Conservation (phyloP, 2,329 filamentous ascomycete species). For the Claviceps arundinis region DNA sequence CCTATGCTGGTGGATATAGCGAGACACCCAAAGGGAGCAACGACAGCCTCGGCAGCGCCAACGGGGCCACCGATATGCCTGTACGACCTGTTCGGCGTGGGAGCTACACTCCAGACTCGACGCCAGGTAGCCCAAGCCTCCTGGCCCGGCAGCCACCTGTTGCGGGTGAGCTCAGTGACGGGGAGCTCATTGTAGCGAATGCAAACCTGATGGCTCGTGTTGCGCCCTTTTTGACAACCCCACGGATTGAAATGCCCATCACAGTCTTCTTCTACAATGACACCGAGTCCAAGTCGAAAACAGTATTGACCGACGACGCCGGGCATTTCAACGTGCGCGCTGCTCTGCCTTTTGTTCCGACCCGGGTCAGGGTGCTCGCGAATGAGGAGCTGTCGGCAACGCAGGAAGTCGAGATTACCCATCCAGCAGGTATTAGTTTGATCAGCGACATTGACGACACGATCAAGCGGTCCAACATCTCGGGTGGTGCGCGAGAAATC, state of each 20-base stretch:
- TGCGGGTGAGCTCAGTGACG: constrained; percentile 51
- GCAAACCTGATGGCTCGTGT: constrained; percentile 77
- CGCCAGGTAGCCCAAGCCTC: constrained; percentile 30
- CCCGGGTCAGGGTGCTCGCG: constrained; percentile 74
- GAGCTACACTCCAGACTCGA: constrained; percentile 24
- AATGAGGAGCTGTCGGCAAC: constrained; percentile 74
- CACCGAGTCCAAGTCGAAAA: constrained; percentile 65
- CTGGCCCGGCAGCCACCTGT: constrained; percentile 22
- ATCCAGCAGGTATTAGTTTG: constrained; percentile 69
- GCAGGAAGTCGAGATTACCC: constrained; percentile 64
- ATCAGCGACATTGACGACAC: constrained; percentile 99
- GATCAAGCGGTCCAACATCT: constrained; percentile 88
- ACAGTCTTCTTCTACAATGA: constrained; percentile 96
- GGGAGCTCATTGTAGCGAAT: constrained; percentile 70
- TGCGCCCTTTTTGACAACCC: constrained; percentile 78
- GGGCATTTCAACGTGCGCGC: constrained; percentile 79
- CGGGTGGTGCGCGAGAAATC: constrained; percentile 76
- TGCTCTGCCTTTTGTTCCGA: constrained; percentile 78
- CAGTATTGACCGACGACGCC: constrained; percentile 71
- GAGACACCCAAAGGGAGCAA: constrained; percentile 43
- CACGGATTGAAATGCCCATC: constrained; percentile 62
- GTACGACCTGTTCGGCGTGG: constrained; percentile 15
- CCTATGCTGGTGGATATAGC: constrained; percentile 60
- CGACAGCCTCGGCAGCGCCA: constrained; percentile 19
- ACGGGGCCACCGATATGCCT: constrained; percentile 6